Evolutionary conservation across 148 eudicot genomes (phyloP), one percentile per base, ranked within the genome.

Genomic region (Nepenthes mirabilis): DNA sequence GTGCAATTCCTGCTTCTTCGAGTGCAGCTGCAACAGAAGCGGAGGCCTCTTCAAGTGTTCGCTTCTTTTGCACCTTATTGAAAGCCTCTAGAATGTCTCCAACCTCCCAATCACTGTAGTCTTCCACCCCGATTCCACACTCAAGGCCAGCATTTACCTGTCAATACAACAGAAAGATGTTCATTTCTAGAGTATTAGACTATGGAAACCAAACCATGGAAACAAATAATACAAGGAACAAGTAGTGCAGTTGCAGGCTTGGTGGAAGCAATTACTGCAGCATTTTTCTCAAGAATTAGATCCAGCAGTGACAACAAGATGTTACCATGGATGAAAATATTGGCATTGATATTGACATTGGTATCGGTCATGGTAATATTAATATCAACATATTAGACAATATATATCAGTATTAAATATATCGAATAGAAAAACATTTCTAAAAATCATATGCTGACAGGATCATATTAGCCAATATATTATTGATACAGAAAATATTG

Each of bases 11-110:
- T 11, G 77, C 82, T 65, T 72, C 73, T 68, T 80, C 87, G 35
- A 93, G 67, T 14, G 95, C 95, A 48, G 96, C 87, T 69, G 80
- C 64, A 82, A 93, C 83, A 12, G 83, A 75, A 59, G 96, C 96
- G 1, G 98, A 88, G 64, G 98, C 98, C 75, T 91, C 98, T 68
- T 91, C 98, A 13, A 91, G 91, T 14, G 94, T 88, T 61, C 98
- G 79, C 70, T 73, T 83, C 80, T 88, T 91, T 67, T 86, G 80
- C 13, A 86, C 66, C 12, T 77, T 35, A 57, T 83, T 77, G 62
- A 82, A 93, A 34, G 96, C 91, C 80, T 93, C 87, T 2, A 93
- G 47, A 51, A 52, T 65, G 63, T 93, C 95, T 9, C 96, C 96
- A 34, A 34, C 95, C 77, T 74, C 82, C 73, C 82, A 88, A 55